Conservation (phyloP, 1,139 yeast species). For the Candida pseudoviswanathii region DNA sequence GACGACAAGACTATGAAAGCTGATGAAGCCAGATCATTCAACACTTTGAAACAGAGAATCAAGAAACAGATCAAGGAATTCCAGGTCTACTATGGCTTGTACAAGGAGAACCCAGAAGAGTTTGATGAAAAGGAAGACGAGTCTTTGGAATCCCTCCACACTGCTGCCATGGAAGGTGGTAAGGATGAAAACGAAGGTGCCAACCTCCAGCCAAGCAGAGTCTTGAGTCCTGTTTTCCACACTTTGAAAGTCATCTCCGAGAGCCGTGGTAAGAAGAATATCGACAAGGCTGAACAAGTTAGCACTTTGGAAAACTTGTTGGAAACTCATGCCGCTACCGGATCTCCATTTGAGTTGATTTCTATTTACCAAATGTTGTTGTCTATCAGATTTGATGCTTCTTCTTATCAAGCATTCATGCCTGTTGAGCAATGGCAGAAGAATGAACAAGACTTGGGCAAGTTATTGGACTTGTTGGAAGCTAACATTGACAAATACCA, state of each 20-base stretch:
- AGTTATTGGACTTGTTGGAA: slow-evolving; percentile 71
- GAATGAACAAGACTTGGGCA: slow-evolving; percentile 62
- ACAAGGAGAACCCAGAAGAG: slow-evolving; percentile 69
- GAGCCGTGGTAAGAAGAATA: slow-evolving; percentile 93
- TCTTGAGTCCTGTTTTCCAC: slow-evolving; percentile 60
- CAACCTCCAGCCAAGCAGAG: slow-evolving; percentile 23
- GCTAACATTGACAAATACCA: slow-evolving; percentile 57
- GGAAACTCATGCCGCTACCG: slow-evolving; percentile 27
- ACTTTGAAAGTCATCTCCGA: slow-evolving; percentile 78
- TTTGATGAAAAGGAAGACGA: slow-evolving; percentile 63
- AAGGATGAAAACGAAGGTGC: slow-evolving; percentile 20
- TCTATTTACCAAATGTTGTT: slow-evolving; percentile 79
- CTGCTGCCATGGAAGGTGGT: slow-evolving; percentile 13
- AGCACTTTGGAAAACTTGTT: slow-evolving; percentile 67
- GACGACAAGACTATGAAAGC: slow-evolving; percentile 76
- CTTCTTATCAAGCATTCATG: slow-evolving; percentile 69
- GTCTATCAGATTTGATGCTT: slow-evolving; percentile 85
- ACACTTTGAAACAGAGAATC: slow-evolving; percentile 85
- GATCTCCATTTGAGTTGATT: slow-evolving; percentile 71
- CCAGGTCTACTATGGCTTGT: slow-evolving; percentile 59
- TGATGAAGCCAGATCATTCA: slow-evolving; percentile 82
- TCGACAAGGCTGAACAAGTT: slow-evolving; percentile 82
- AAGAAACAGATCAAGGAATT: slow-evolving; percentile 77
- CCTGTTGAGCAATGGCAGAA: slow-evolving; percentile 82
- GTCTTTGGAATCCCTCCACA: slow-evolving; percentile 34